Evolutionary conservation across 495 filamentous ascomycete species (phyloP), one percentile per base, ranked within the genome.

Genomic region (Endocarpon pusillum): DNA sequence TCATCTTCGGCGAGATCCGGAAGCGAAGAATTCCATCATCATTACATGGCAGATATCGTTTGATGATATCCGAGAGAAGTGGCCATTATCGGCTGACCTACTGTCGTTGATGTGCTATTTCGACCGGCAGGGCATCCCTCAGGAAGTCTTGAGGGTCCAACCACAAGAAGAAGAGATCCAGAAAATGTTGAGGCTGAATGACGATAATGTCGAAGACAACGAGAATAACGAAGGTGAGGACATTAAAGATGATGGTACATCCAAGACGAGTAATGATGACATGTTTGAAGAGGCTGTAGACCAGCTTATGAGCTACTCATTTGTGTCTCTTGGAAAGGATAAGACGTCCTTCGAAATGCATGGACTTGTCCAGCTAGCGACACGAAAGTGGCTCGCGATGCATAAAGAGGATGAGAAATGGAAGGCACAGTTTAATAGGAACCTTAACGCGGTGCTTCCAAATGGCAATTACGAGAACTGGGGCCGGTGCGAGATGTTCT

Each of bases 351-450:
- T 62, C 35, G 47, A 57, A 37, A 71, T 68, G 52, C 56, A 69
- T 44, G 22, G 34, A 32, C 50, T 70, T 0, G 62, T 69, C n/a
- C 58, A 68, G 42, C 35, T 65, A 16, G 49, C 54, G 2, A 62
- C 45, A 14, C 42, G 49, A 35, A 48, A 44, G 16, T 69, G 62
- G 64, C 44, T 69, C 7, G 36, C 57, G 32, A 36, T 39, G 0
- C 21, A 57, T 3, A 43, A 38, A 16, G 19, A 62, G 33, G 35
- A 52, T 19, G 57, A 68, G 38, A 43, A 24, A n/a, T 65, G 48
- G 50, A 55, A 48, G 33, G 23, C 48, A 17, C 34, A 40, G 6
- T 66, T 49, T 43, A 54, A 58, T 33, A 47, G 43, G 29, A 55
- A 34, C 8, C 52, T 71, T 26, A 43, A 34, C 28, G 21, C 19